A percentile compares a stretch with the other conserved stretches of the same genome.
Conservation (phyloP, 768 basidiomycete genomes). For the Pluteus cervinus region DNA sequence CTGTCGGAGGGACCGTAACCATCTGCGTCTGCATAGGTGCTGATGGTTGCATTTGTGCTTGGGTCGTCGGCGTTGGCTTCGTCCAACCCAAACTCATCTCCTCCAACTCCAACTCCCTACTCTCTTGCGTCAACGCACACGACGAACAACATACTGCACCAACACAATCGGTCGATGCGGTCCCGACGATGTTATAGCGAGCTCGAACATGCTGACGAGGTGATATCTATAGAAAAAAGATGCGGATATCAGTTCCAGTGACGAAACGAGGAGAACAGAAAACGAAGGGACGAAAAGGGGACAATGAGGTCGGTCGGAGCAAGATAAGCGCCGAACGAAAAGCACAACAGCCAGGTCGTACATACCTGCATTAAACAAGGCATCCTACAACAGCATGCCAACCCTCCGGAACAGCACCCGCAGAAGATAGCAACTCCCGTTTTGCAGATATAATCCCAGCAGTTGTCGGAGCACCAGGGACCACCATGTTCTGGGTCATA, state of each 20-base stretch:
- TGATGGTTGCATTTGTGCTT: too few relatives aligned
- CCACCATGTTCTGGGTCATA: constrained; percentile 30
- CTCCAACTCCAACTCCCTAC: constrained; percentile 33
- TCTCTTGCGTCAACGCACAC: constrained; percentile 38
- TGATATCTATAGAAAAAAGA: constrained; percentile 6
- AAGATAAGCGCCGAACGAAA: too few relatives aligned
- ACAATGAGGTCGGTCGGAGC: constrained; percentile 25
- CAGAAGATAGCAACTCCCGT: too few relatives aligned
- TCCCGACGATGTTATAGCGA: constrained; percentile 33
- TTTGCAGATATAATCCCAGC: too few relatives aligned
- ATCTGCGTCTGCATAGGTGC: too few relatives aligned
- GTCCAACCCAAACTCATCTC: constrained; percentile 30
- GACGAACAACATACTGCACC: constrained; percentile 28
- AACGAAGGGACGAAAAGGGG: not conserved
- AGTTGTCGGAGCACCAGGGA: constrained; percentile 21
- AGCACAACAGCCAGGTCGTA: too few relatives aligned
- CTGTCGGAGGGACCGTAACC: too few relatives aligned
- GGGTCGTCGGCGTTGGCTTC: too few relatives aligned
- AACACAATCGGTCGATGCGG: constrained; percentile 24
- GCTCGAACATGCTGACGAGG: constrained; percentile 24
- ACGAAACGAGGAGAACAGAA: too few relatives aligned
- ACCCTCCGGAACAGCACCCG: too few relatives aligned
- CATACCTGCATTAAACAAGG: too few relatives aligned
- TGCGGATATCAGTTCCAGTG: not conserved
- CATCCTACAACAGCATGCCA: too few relatives aligned